A percentile compares a stretch with the other conserved stretches of the same genome.
Conservation (phyloP, 768 basidiomycete species). For the Sarcomyxa edulis region DNA sequence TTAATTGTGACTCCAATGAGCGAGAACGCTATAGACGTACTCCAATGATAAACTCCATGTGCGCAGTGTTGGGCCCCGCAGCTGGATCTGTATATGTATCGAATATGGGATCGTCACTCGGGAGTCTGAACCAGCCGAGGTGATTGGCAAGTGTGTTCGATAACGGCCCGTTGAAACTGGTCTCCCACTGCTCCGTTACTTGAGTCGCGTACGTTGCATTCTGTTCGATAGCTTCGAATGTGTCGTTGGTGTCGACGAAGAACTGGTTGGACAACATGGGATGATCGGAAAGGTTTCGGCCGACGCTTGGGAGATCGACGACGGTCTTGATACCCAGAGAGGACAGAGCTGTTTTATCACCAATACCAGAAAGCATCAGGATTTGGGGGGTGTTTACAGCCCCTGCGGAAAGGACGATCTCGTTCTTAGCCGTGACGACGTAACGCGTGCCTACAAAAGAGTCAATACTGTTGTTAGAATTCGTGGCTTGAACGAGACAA, state of each 20-base stretch:
- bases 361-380: constrained; percentile 31
- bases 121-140: too few relatives aligned
- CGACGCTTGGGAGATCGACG: constrained; percentile 29
- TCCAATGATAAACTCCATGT: constrained; percentile 26
- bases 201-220: not conserved
- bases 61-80: constrained; percentile 27
- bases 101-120: too few relatives aligned
- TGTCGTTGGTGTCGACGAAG: constrained; percentile 23
- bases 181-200: not conserved
- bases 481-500: too few relatives aligned
- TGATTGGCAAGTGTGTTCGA: not conserved
- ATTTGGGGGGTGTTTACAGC: constrained; percentile 31
- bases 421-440: constrained; percentile 35
- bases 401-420: constrained; percentile 45
- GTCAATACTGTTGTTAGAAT: too few relatives aligned
- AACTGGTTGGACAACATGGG: constrained; percentile 17
- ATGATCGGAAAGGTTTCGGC: constrained; percentile 32
- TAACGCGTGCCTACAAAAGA: not conserved
- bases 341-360: constrained; percentile 17
- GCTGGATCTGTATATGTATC: constrained; percentile 26
- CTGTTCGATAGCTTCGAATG: not conserved
- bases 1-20: too few relatives aligned
- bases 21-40: constrained; percentile 18
- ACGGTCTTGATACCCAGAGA: constrained; percentile 19
- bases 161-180: not conserved